A percentile compares a stretch with the other conserved stretches of the same genome.
phyloP scores from a whole-genome alignment of 306 rosid genomes.

The Inga oerstediana region DNA sequence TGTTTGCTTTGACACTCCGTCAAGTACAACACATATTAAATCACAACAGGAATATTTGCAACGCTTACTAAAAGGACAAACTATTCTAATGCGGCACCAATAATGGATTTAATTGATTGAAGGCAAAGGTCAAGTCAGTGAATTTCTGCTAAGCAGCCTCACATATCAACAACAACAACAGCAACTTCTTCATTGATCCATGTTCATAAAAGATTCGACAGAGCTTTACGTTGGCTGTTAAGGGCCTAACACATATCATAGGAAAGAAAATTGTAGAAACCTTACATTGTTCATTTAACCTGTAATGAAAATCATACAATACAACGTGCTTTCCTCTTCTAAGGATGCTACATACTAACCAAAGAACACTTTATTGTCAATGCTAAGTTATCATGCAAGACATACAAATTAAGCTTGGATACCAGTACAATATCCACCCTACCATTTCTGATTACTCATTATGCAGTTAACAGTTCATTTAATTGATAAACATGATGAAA shows the following conservation, averaged over 20 bases:
- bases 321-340: constrained; percentile 7
- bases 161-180: not conserved
- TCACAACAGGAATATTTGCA: constrained; percentile 7
- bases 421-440: not conserved
- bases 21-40: constrained; percentile 8
- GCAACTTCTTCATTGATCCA: too few species aligned
- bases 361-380: not conserved
- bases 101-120: not conserved
- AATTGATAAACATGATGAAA: not conserved
- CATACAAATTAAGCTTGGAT: not conserved
- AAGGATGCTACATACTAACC: not conserved
- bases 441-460: not conserved
- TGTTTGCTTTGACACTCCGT: not conserved
- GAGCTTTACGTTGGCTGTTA: too few species aligned
- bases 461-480: not conserved
- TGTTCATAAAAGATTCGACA: too few species aligned
- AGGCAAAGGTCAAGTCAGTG: not conserved
- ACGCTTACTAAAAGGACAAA: not conserved
- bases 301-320: not conserved
- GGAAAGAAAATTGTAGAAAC: not conserved
- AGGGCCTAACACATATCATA: too few species aligned
- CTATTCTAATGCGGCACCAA: not conserved
- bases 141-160: constrained; percentile 1
- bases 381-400: not conserved
- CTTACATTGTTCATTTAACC: not conserved